These are phyloP conservation scores for Luffa acutangula DNA, from an alignment of 306 rosid species.

Conservation along the genomic window DNA sequence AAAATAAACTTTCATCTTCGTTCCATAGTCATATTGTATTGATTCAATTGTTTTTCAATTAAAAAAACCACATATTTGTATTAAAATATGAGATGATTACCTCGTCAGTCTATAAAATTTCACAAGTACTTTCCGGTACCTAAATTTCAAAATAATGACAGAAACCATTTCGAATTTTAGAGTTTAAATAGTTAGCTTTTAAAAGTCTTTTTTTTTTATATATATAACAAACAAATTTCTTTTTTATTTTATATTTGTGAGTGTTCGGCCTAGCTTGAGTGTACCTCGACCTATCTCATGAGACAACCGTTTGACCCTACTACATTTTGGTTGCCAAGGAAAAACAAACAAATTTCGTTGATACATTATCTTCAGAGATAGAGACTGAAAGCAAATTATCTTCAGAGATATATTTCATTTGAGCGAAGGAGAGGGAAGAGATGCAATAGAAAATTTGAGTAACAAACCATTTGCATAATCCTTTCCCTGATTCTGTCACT, in stretches of 20 bases:
- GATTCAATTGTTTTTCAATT: background rate
- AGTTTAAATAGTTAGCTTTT: background rate
- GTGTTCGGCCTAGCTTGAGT: no score
- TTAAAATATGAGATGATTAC: background rate
- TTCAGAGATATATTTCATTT: background rate
- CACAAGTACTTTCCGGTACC: background rate
- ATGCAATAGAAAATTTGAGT: background rate
- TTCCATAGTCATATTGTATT: background rate
- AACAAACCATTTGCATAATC: conserved; percentile 67
- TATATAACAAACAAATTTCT: no score
- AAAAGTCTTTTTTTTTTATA: no score
- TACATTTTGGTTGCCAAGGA: no score
- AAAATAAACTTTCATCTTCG: background rate
- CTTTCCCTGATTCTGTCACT: conserved; percentile 68
- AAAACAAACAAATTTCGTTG: no score
- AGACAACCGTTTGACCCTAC: no score
- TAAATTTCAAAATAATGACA: background rate
- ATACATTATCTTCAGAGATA: background rate
- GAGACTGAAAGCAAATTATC: background rate
- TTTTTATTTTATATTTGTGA: no score
- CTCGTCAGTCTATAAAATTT: background rate
- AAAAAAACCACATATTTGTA: background rate
- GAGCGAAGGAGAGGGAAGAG: background rate
- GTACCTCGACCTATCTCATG: no score
- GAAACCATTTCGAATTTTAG: background rate